These are phyloP conservation scores for Diaporthe amygdali DNA, from an alignment of 2,329 filamentous ascomycete genomes.

Conservation along the genomic window DNA sequence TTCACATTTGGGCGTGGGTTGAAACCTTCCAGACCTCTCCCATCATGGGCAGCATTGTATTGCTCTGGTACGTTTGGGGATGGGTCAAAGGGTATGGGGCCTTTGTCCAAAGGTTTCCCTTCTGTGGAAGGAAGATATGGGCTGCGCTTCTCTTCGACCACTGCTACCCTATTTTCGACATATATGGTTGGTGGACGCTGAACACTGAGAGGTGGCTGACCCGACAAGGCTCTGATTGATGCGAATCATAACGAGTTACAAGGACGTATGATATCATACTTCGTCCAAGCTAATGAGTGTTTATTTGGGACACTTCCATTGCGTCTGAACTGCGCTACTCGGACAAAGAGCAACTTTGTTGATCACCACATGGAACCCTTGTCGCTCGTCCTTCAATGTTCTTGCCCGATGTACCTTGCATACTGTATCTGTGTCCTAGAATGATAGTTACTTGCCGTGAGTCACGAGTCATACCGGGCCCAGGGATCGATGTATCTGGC, in stretches of 20 bases:
- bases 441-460: background rate
- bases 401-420: background rate
- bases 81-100: background rate
- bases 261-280: too few relatives aligned
- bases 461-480: background rate
- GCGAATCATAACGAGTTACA: too few relatives aligned
- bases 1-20: background rate
- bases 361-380: too few relatives aligned
- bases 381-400: too few relatives aligned
- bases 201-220: background rate
- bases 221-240: background rate
- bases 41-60: background rate
- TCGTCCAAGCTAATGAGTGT: too few relatives aligned
- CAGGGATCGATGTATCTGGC: background rate
- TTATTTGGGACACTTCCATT: too few relatives aligned
- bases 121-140: background rate
- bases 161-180: background rate
- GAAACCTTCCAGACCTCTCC: background rate
- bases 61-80: background rate
- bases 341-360: too few relatives aligned
- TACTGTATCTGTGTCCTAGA: background rate
- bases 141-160: conserved; percentile 1
- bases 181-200: background rate
- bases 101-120: background rate
- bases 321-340: too few relatives aligned